phyloP scores from a whole-genome alignment of 352 stramenopile genomes.

The Blastocystis sp. region DNA sequence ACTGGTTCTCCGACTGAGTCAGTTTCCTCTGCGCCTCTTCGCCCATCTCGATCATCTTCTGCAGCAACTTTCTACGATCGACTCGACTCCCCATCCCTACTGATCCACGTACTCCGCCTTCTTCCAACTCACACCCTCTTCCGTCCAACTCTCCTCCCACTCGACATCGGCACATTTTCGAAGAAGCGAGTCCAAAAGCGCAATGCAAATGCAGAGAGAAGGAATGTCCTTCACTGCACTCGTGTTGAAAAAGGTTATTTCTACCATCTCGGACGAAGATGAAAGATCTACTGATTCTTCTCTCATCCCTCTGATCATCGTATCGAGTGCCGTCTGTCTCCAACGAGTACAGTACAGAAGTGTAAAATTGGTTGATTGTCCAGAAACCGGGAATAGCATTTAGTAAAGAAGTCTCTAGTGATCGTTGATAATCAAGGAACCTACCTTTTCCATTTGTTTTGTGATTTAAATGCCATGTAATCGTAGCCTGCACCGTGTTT shows the following conservation, averaged over 20 bases:
- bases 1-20: background rate
- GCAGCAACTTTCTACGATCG: background rate
- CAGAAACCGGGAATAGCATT: slow-evolving; percentile 7
- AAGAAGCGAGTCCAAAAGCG: slow-evolving; percentile 16
- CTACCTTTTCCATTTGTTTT: background rate
- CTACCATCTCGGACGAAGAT: background rate
- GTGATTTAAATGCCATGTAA: slow-evolving; percentile 26
- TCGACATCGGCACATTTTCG: slow-evolving; percentile 1
- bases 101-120: slow-evolving; percentile 4
- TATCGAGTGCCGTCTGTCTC: slow-evolving; percentile 30
- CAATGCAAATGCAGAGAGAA: slow-evolving; percentile 39
- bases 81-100: background rate
- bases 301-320: slow-evolving; percentile 7
- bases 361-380: slow-evolving; percentile 16
- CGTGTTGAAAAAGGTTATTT: slow-evolving; percentile 55
- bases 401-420: background rate
- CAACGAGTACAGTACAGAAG: slow-evolving; percentile 16
- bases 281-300: background rate
- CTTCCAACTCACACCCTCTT: slow-evolving; percentile 21
- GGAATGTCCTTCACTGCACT: slow-evolving; percentile 43
- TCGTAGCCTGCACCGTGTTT: slow-evolving; percentile 36
- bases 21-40: slow-evolving; percentile 1
- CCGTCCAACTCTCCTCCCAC: slow-evolving; percentile 22
- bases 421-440: background rate
- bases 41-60: slow-evolving; percentile 19